Evolutionary conservation across 805 yeast species (phyloP), one percentile per base, ranked within the genome.

Genomic region (Cyberlindnera japonica): DNA sequence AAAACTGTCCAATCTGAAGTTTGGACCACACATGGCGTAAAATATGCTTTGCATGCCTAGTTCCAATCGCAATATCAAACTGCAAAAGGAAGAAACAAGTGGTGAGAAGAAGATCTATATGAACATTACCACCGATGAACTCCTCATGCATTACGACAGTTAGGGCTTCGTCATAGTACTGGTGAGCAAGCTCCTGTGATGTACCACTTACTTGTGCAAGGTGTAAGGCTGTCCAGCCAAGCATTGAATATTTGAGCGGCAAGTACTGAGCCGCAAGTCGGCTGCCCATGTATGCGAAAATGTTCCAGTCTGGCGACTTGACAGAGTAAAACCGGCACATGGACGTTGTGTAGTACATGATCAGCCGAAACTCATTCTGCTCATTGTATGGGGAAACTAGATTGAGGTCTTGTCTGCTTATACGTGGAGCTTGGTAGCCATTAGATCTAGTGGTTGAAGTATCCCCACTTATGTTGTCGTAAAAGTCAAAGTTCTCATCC

Each of bases 291-390:
- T n/a, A 22, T 6, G 27, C 20, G 27, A 13, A 33, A 18, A 33
- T 22, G 35, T 33, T 33, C 35, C 35, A 33, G 12, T 33, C 35
- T 7, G 35, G 18, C 6, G 35, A 22, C n/a, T 33, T 33, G 19
- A 33, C 20, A 8, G 27, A 13, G 19, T 33, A 33, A 15, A 21
- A 33, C 18, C 27, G 21, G 13, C 33, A 30, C 33, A 30, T 30
- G 6, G 33, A n/a, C 7, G 23, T 17, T 7, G 33, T 9, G n/a
- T 30, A 30, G 23, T 30, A 30, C 33, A 30, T 30, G 19, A 30
- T 30, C n/a, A 30, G n/a, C 7, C 10, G 6, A 23, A 30, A 30
- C 23, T 30, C 33, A 14, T 30, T 30, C 23, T 30, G 33, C n/a
- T 30, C 33, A 7, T 17, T 18, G n/a, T 30, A 30, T n/a, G n/a